A percentile compares a stretch with the other conserved stretches of the same genome.
Evolutionary conservation across 129 eudicot species (phyloP).

Genomic region (Helianthus tuberosus): DNA sequence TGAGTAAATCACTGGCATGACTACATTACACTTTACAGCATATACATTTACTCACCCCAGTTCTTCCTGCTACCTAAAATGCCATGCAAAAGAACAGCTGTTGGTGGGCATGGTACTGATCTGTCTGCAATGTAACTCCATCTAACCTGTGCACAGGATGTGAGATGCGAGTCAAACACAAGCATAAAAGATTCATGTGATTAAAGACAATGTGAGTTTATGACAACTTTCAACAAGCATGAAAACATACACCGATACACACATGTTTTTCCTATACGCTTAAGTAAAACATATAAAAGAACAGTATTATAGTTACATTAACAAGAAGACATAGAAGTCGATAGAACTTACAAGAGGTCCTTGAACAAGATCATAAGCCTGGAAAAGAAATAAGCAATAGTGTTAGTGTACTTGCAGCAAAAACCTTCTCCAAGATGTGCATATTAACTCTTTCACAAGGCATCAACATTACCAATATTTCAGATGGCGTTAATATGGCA

Average conservation of each 20-base stretch:
- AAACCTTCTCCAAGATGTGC: slow-evolving; percentile 11
- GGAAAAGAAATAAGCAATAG: slow-evolving; percentile 40
- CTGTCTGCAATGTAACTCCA: slow-evolving; percentile 90
- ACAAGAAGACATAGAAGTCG: slow-evolving; percentile 10
- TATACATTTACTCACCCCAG: slow-evolving; percentile 63
- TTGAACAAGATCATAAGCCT: slow-evolving; percentile 96
- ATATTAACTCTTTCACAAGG: background rate
- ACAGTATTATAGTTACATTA: slow-evolving; percentile 1
- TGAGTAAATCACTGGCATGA: slow-evolving; percentile 34
- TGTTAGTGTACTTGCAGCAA: slow-evolving; percentile 24
- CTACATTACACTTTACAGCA: slow-evolving; percentile 17
- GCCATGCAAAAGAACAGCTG: slow-evolving; percentile 96
- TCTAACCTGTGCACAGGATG: slow-evolving; percentile 40
- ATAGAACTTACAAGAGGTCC: slow-evolving; percentile 78
- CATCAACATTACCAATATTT: slow-evolving; percentile 62
- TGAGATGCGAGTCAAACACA: slow-evolving; percentile 4
- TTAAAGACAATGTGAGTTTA: background rate
- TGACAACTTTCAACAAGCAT: slow-evolving; percentile 1
- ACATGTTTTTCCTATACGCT: background rate
- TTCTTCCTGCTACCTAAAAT: slow-evolving; percentile 96
- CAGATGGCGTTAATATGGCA: slow-evolving; percentile 55
- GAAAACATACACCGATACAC: background rate
- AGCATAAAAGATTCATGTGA: background rate
- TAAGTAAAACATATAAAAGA: background rate
- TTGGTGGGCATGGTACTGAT: slow-evolving; percentile 78